Conservation (phyloP, 805 yeast species). For the Zygosaccharomyces lentus region DNA sequence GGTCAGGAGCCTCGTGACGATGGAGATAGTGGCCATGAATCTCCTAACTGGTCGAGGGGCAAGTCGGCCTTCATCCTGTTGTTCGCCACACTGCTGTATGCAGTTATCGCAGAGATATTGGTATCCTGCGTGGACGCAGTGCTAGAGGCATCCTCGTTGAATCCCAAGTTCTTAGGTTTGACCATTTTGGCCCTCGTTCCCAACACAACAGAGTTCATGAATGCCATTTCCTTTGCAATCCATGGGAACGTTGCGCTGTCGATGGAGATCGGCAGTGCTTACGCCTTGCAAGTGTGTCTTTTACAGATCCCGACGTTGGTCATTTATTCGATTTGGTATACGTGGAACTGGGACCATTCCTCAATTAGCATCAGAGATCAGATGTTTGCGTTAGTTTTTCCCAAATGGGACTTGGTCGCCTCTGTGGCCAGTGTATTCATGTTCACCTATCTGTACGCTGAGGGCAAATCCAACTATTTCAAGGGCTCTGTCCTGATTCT, state of each 20-base stretch:
- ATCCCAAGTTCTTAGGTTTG: constrained; percentile 87
- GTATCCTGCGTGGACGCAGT: constrained; percentile 92
- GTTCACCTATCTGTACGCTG: constrained; percentile 91
- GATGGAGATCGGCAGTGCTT: constrained; percentile 97
- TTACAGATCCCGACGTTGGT: constrained; percentile 91
- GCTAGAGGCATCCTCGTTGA: constrained; percentile 61
- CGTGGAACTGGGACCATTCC: constrained; percentile 34
- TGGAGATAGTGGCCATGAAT: constrained; percentile 76
- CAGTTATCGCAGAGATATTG: constrained; percentile 88
- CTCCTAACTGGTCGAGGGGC: constrained; percentile 91
- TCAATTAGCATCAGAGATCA: constrained; percentile 35
- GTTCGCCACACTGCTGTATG: constrained; percentile 81
- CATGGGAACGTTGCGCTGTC: constrained; percentile 94
- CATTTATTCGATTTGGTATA: constrained; percentile 58
- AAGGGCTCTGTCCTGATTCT: constrained; percentile 87
- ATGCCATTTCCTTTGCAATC: constrained; percentile 94
- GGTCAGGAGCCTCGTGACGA: constrained; percentile 28
- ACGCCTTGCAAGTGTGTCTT: constrained; percentile 91
- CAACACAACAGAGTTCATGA: constrained; percentile 92
- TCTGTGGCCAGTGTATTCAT: constrained; percentile 78
- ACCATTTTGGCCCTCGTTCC: constrained; percentile 96
- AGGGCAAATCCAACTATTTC: constrained; percentile 93
- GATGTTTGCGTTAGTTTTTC: constrained; percentile 81
- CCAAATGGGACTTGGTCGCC: constrained; percentile 92
- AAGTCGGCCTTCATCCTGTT: constrained; percentile 80